Evolutionary conservation across 257 asterid species (phyloP), one percentile per base, ranked within the genome.

Genomic region (Solanum acaule): DNA sequence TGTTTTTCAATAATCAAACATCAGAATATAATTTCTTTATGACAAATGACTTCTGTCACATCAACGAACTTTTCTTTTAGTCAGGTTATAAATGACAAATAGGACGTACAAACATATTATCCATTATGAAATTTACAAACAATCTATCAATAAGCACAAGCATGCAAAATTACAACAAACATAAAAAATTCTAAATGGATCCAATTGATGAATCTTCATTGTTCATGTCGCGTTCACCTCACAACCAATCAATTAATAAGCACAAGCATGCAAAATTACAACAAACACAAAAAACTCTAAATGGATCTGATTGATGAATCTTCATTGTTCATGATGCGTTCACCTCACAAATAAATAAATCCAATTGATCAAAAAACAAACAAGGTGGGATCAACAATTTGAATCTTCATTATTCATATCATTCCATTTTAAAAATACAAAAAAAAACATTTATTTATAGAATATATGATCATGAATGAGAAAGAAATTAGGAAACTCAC

Each of bases 401-500:
- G 25, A 49, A 16, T 29, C 27, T 20, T 29, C 38, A 81, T 25
- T 46, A 8, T 27, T 2, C 42, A 81, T 46, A 4, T 81, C 29
- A 5, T 29, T 46, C 20, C 25, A 44, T 79, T 56, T 27, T 44
- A 4, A 5, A 44, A 44, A 15, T 13, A 0, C 3, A 44, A 46
- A 5, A 40, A 8, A 12, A 14, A 2, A 2, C 1, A 25, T 25
- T 7, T 25, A 7, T 40, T 78, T 78, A 78, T 78, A 78, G 22
- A 44, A 31, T 16, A 3, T 42, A 46, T 5, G 9, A 37, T 35
- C 63, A 4, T 84, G 34, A 35, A 25, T 38, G 20, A 20, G 8
- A 18, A 86, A 16, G n/a, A 85, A 67, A 34, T 59, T 23, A 33
- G n/a, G 16, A 84, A 11, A 89, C 98, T 92, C 86, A 95, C 98